Base-by-base conservation (phyloP, 1,284 basidiomycete genomes). In the Melampsora occidentalis region DNA sequence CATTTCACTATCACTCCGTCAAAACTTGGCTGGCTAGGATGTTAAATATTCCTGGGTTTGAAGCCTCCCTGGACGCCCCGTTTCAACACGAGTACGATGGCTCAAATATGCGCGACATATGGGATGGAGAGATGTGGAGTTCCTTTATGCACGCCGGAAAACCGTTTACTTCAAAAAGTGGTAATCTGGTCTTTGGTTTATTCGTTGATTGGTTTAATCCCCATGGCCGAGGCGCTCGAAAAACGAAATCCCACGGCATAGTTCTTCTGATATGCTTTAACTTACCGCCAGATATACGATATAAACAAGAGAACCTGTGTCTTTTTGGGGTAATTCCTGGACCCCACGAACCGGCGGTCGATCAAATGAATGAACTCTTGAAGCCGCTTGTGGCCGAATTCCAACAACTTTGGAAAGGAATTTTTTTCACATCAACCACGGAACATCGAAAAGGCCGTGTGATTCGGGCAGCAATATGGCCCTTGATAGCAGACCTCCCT, bases 121-220 rank as follows among this genome's bases (percentile, higher is more conserved):
- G 69, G 69, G 69, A 71, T 59, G 69, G 69, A 42, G 22, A 48
- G 51, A 42, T 71, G 14, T 71, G 69, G 69, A 71, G 22, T 1
- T 22, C 16, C 22, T 61, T 71, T n/a, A n/a, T 1, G 12, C 25
- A 25, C 25, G 1, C 31, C n/a, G 71, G 62, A 39, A 48, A 6
- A 0, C 39, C 39, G n/a, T 72, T 35, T 18, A 66, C 71, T 39
- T 33, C 42, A 0, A 65, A 1, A 22, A 72, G 16, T 18, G 71
- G 62, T 20, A 71, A 71, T 33, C 59, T 71, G 12, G 51, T 71
- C 0, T 25, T 25, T 25, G 25, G 25, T 25, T 5, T 51, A 1
- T 25, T 25, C 1, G 1, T 25, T 25, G 25, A 25, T 25, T 25
- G 25, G 25, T 25, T 25, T 25, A 25, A 25, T 25, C 25, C 25